These are phyloP conservation scores for Sanghuangporus baumii DNA, from an alignment of 1,284 basidiomycete genomes.

Conservation along the genomic window DNA sequence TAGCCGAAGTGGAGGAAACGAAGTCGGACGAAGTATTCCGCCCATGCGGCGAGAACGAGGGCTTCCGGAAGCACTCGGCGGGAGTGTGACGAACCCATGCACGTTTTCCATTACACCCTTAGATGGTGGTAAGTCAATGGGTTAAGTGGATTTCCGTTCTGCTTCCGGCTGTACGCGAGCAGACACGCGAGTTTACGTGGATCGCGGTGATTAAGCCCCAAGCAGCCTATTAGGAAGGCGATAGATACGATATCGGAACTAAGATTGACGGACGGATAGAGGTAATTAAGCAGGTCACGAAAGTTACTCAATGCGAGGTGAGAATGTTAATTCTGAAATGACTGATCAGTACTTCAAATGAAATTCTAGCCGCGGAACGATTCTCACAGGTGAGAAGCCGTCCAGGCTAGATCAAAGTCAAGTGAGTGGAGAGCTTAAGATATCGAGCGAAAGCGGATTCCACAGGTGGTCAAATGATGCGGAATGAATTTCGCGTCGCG, in stretches of 20 bases:
- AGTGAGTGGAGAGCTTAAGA: neutral
- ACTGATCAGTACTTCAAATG: neutral
- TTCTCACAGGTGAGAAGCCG: neutral
- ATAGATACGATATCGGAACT: constrained; percentile 4
- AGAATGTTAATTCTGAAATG: constrained; percentile 1
- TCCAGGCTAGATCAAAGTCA: neutral
- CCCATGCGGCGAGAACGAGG: constrained; percentile 19
- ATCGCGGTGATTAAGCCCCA: constrained; percentile 12
- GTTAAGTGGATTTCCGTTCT: constrained; percentile 5
- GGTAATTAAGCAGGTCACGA: neutral
- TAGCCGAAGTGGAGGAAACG: constrained; percentile 12
- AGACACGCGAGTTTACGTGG: constrained; percentile 16
- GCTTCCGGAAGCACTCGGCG: constrained; percentile 8
- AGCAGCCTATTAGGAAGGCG: constrained; percentile 1
- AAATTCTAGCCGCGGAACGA: neutral
- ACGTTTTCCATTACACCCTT: constrained; percentile 17
- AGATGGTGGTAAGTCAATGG: constrained; percentile 5
- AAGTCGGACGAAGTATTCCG: constrained; percentile 9
- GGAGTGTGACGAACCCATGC: constrained; percentile 5
- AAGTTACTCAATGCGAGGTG: neutral
- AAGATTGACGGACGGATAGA: neutral
- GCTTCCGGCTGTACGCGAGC: neutral
- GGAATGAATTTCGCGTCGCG: neutral
- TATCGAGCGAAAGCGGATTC: neutral
- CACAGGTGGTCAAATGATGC: neutral